Evolutionary conservation across 2,329 filamentous ascomycete species (phyloP).

Genomic region (Aotearoamyces nothofagi): DNA sequence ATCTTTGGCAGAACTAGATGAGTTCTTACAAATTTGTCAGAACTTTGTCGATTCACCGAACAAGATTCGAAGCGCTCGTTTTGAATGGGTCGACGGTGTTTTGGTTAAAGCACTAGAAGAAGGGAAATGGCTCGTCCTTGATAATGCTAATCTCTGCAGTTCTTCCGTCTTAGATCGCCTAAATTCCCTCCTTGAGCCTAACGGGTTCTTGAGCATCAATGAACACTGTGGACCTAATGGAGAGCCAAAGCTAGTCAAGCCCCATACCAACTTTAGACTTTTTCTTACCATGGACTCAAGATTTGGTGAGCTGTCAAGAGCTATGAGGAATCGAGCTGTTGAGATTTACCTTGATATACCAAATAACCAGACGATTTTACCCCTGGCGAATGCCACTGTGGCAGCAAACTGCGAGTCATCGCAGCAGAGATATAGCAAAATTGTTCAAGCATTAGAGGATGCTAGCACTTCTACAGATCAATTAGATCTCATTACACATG

Average conservation of each 20-base stretch:
- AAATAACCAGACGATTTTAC: neutral
- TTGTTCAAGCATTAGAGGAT: slow-evolving; percentile 9
- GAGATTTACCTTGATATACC: slow-evolving; percentile 61
- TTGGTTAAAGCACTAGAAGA: slow-evolving; percentile 75
- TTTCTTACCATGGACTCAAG: slow-evolving; percentile 89
- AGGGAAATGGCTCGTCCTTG: slow-evolving; percentile 85
- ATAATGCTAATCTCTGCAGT: slow-evolving; percentile 95
- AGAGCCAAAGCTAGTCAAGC: slow-evolving; percentile 61
- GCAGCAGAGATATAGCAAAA: slow-evolving; percentile 14
- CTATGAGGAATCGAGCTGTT: slow-evolving; percentile 89
- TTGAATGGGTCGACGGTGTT: slow-evolving; percentile 92
- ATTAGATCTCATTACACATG: slow-evolving; percentile 6
- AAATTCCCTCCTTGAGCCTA: slow-evolving; percentile 86
- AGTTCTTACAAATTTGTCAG: slow-evolving; percentile 12
- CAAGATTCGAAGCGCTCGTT: slow-evolving; percentile 57
- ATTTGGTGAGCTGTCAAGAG: slow-evolving; percentile 84
- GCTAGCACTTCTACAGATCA: slow-evolving; percentile 1
- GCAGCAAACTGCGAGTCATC: slow-evolving; percentile 10
- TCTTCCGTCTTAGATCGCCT: slow-evolving; percentile 86
- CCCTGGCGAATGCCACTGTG: neutral
- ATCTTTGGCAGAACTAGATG: slow-evolving; percentile 22
- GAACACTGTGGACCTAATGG: slow-evolving; percentile 79
- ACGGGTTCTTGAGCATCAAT: slow-evolving; percentile 79
- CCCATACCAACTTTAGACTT: slow-evolving; percentile 77
- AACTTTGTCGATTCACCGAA: slow-evolving; percentile 35